phyloP scores from a whole-genome alignment of 1,139 yeast genomes.

The Geotrichum europaeum region DNA sequence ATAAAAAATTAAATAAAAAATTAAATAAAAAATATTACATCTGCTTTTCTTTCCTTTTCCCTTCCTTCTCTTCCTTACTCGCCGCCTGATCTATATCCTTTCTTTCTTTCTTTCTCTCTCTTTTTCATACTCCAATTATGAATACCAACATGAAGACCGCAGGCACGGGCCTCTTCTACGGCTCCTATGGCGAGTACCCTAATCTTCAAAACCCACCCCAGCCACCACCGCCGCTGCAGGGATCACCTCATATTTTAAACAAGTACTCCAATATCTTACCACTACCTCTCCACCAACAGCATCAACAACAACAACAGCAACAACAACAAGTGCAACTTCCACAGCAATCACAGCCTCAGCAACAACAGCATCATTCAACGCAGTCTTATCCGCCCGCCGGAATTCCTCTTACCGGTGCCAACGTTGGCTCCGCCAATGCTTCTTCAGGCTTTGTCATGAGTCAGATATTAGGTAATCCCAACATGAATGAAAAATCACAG shows the following conservation, averaged over 20 bases:
- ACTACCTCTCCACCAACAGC: conserved; percentile 11
- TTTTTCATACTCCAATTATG: background rate
- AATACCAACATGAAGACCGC: conserved; percentile 4
- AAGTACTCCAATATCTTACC: background rate
- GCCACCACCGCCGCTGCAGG: background rate
- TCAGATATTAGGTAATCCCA: conserved; percentile 7
- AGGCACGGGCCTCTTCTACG: conserved; percentile 9
- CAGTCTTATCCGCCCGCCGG: background rate
- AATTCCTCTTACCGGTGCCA: background rate
- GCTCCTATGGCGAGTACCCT: conserved; percentile 10
- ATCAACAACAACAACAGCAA: conserved; percentile 13
- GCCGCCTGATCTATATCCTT: background rate
- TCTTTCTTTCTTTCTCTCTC: background rate
- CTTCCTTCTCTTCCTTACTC: background rate
- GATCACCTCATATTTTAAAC: background rate
- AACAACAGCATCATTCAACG: conserved; percentile 5
- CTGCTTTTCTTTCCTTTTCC: background rate
- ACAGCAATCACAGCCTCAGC: conserved; percentile 11
- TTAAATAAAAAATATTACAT: too few species aligned
- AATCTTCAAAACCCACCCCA: conserved; percentile 5
- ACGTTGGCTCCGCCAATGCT: conserved; percentile 5
- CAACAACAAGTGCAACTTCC: conserved; percentile 11
- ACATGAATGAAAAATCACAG: background rate
- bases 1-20: too few species aligned
- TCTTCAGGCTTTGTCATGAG: conserved; percentile 27